Conservation (phyloP, 2,329 filamentous ascomycete species). For the Colletotrichum tanaceti region DNA sequence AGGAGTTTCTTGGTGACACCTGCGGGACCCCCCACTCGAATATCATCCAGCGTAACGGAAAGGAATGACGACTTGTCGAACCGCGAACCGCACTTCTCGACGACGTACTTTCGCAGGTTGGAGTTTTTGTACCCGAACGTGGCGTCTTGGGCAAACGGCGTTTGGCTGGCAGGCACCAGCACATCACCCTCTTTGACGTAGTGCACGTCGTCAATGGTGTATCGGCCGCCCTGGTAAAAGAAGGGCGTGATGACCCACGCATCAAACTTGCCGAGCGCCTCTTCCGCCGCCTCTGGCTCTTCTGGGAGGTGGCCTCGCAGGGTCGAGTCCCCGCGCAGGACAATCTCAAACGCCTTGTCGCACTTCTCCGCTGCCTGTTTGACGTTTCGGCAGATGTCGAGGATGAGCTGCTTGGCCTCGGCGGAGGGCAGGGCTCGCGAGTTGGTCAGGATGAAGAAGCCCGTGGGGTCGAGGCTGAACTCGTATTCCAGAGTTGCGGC, state of each 20-base stretch:
- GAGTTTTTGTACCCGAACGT: constrained; percentile 68
- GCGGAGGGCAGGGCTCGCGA: constrained; percentile 65
- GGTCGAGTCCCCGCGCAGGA: constrained; percentile 68
- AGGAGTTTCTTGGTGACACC: constrained; percentile 45
- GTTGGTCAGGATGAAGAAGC: constrained; percentile 72
- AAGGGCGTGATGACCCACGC: constrained; percentile 68
- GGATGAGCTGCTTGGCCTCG: constrained; percentile 60
- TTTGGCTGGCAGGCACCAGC: constrained; percentile 63
- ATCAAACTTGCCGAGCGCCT: constrained; percentile 61
- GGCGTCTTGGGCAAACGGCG: constrained; percentile 67
- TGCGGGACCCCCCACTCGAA: constrained; percentile 52
- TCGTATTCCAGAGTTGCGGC: constrained; percentile 41
- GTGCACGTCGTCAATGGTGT: constrained; percentile 68
- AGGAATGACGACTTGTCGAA: constrained; percentile 45
- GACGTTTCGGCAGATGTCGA: constrained; percentile 63
- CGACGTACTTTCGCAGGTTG: constrained; percentile 63
- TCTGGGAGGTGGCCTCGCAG: constrained; percentile 67
- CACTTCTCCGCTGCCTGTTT: constrained; percentile 55
- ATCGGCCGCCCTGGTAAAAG: constrained; percentile 68
- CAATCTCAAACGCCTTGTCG: constrained; percentile 61
- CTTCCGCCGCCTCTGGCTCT: constrained; percentile 63
- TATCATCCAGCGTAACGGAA: constrained; percentile 53
- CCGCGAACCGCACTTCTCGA: constrained; percentile 58
- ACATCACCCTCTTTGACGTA: constrained; percentile 65
- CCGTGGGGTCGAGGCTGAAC: constrained; percentile 47